Base-by-base conservation (phyloP, 2,329 filamentous ascomycete species). In the Leptographium wingfieldii region DNA sequence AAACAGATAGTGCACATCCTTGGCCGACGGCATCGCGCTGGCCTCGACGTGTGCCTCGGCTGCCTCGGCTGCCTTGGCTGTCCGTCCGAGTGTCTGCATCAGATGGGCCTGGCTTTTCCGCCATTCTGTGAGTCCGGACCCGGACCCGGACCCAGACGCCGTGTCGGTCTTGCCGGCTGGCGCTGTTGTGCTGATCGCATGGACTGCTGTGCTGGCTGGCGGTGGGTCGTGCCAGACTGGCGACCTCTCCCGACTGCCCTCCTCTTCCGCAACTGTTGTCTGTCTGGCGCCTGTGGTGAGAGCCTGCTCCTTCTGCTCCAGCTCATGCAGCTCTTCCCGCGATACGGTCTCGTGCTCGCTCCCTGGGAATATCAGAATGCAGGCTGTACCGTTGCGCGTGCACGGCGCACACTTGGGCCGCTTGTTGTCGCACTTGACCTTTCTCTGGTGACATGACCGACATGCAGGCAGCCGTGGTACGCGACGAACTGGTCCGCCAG, bases 381-480 rank as follows among this genome's bases (percentile, higher is more conserved):
- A 72, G 29, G 65, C 66, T 14, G 62, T 60, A 1, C 63, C 64
- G 38, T 62, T 66, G 31, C 65, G 68, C 14, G 64, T 60, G 56
- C 69, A 72, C 12, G 65, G 60, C 14, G 62, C 62, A 56, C 70
- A 71, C 62, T 65, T 68, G 2, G 70, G 70, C 10, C 69, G 63
- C 33, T 56, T 60, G 58, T 67, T 69, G 56, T 72, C 70, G 51
- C 69, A 72, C 63, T 60, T 63, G 25, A 61, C 59, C 53, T 64
- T 64, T 2, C 58, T 46, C 31, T 60, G 55, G 25, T 52, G 55
- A 48, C 63, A 64, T 14, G 52, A 55, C 12, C 58, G 59, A 33
- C 63, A 64, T n/a, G 63, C 63, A 27, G 63, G 61, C 51, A 64
- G 43, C 38, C 59, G 59, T 29, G 59, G 55, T 33, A 58, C 46